Conservation (phyloP, 768 basidiomycete genomes). For the Inosperma sp. region DNA sequence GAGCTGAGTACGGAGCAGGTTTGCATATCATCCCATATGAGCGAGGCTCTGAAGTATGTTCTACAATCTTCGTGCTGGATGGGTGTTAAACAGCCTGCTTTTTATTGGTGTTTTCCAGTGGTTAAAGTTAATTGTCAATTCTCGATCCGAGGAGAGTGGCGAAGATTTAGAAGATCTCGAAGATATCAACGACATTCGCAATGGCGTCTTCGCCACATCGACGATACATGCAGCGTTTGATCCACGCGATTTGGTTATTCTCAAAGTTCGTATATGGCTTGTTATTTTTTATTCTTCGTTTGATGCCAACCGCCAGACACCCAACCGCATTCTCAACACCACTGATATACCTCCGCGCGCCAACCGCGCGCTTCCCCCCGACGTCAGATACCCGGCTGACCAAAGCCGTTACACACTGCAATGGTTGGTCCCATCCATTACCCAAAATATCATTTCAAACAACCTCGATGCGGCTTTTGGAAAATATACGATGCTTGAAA, state of each 20-base stretch:
- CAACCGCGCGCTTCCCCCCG: neutral
- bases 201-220: neutral
- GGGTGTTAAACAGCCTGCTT: neutral
- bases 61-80: neutral
- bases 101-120: neutral
- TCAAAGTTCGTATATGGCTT: neutral
- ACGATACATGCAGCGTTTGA: neutral
- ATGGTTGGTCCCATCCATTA: neutral
- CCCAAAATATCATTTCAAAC: neutral
- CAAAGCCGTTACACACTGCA: neutral
- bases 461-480: neutral
- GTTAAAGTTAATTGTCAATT: neutral
- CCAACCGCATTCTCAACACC: neutral
- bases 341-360: neutral
- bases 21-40: slow-evolving; percentile 3
- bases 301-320: neutral
- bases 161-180: neutral
- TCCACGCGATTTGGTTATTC: neutral
- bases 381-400: neutral
- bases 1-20: neutral
- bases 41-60: slow-evolving; percentile 3
- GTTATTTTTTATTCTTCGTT: neutral
- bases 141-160: neutral
- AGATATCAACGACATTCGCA: slow-evolving; percentile 2
- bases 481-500: neutral